A percentile compares a stretch with the other conserved stretches of the same genome.
Evolutionary conservation across 345 rosid species (phyloP).

Genomic region (Eutrema heterophyllum): DNA sequence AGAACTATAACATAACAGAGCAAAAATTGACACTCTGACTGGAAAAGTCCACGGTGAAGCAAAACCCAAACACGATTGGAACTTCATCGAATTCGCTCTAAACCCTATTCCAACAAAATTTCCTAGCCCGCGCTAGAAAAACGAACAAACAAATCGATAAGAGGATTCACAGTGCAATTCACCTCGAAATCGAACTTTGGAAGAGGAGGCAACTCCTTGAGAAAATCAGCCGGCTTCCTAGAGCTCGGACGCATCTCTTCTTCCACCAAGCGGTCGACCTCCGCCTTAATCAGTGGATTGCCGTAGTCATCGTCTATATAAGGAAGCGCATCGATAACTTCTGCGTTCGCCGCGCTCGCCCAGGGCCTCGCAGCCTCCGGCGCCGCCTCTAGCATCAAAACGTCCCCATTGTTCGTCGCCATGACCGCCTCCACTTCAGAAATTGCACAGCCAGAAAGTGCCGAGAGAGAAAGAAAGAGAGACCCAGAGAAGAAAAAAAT

Average conservation of each 20-base stretch:
- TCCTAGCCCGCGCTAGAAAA: background rate
- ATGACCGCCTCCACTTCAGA: constrained; percentile 4
- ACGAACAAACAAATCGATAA: constrained; percentile 8
- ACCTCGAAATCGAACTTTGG: constrained; percentile 74
- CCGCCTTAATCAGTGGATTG: constrained; percentile 61
- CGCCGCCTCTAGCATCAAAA: constrained; percentile 78
- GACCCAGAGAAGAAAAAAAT: background rate
- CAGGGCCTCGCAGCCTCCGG: constrained; percentile 60
- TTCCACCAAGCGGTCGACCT: constrained; percentile 85
- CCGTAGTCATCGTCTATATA: constrained; percentile 95
- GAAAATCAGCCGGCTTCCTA: constrained; percentile 86
- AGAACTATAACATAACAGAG: background rate
- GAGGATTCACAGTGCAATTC: background rate
- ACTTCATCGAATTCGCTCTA: background rate
- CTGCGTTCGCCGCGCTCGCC: constrained; percentile 56
- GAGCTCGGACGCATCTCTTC: constrained; percentile 96
- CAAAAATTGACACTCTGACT: background rate
- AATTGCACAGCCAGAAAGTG: constrained; percentile 3
- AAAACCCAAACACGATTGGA: background rate
- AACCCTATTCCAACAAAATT: constrained; percentile 6
- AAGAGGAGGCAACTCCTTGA: constrained; percentile 72
- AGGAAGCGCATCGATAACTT: constrained; percentile 85
- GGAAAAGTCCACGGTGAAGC: background rate
- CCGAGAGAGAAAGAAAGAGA: background rate
- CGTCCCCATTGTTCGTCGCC: constrained; percentile 45